Evolutionary conservation across 305 asterid species (phyloP).

Genomic region (Fraxinus albicans): DNA sequence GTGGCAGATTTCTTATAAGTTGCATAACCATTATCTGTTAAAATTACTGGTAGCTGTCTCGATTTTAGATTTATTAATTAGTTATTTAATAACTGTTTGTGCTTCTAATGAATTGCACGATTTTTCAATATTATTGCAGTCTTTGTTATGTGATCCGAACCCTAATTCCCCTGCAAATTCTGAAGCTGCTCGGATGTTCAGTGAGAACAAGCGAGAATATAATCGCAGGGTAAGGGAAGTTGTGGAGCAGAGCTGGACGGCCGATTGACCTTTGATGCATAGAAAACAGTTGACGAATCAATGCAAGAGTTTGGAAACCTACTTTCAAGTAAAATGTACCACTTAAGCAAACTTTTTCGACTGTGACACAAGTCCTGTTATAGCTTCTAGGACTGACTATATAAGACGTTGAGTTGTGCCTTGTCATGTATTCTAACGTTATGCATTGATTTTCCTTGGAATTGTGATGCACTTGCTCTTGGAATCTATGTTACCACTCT

Average conservation of each 20-base stretch:
- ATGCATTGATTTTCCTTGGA: slow-evolving; percentile 13
- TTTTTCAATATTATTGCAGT: slow-evolving; percentile 36
- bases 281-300: not conserved
- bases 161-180: slow-evolving; percentile 80
- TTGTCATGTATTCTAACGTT: slow-evolving; percentile 30
- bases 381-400: slow-evolving; percentile 22
- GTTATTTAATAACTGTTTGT: not conserved
- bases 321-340: slow-evolving; percentile 6
- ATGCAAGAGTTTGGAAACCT: slow-evolving; percentile 10
- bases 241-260: slow-evolving; percentile 85
- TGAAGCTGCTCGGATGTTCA: slow-evolving; percentile 75
- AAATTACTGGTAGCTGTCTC: not conserved
- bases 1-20: not conserved
- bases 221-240: slow-evolving; percentile 72
- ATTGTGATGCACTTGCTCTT: slow-evolving; percentile 17
- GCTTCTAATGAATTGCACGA: not conserved
- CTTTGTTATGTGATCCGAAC: slow-evolving; percentile 73
- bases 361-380: slow-evolving; percentile 15
- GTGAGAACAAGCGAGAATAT: slow-evolving; percentile 71
- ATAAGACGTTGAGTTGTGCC: slow-evolving; percentile 23
- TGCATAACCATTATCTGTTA: not conserved
- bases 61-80: not conserved
- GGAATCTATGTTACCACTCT: not conserved
- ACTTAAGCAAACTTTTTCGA: not conserved
- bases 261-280: slow-evolving; percentile 37